Evolutionary conservation across 179 eudicot genomes (phyloP).

Genomic region (Gypsophila paniculata): DNA sequence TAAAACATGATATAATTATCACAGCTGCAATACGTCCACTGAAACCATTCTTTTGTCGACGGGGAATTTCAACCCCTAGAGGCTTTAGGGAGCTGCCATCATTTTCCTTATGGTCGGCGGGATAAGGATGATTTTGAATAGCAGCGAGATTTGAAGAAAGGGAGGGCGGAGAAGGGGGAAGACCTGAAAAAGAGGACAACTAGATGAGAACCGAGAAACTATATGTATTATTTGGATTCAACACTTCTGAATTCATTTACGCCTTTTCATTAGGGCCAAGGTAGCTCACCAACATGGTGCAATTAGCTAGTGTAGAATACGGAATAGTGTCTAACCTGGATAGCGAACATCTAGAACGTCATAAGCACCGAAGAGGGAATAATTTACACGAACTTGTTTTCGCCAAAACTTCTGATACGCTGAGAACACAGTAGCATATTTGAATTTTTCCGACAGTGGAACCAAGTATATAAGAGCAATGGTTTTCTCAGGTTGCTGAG

Average conservation of each 20-base stretch:
- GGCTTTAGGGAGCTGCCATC: constrained; percentile 56
- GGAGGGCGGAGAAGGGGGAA: constrained; percentile 92
- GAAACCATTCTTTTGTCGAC: constrained; percentile 37
- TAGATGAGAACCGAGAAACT: background rate
- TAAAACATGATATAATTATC: constrained; percentile 57
- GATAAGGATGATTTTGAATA: constrained; percentile 44
- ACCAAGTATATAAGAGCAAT: constrained; percentile 63
- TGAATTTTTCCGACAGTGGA: constrained; percentile 48
- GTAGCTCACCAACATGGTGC: too few relatives aligned
- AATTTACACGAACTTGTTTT: constrained; percentile 47
- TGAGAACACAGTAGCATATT: constrained; percentile 37
- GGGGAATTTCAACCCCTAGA: constrained; percentile 63
- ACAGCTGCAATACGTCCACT: constrained; percentile 38
- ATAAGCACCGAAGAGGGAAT: constrained; percentile 68
- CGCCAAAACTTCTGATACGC: constrained; percentile 72
- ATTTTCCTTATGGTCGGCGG: constrained; percentile 35
- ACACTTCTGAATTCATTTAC: too few relatives aligned
- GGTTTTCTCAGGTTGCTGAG: constrained; percentile 63
- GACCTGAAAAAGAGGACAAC: constrained; percentile 45
- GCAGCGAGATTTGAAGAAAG: constrained; percentile 39
- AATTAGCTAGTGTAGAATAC: background rate
- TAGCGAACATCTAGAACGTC: constrained; percentile 70
- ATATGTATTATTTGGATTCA: too few relatives aligned
- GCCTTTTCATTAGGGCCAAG: too few relatives aligned
- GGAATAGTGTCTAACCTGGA: constrained; percentile 57